Conservation (phyloP, 768 basidiomycete species). For the Sporobolomyces roseus region DNA sequence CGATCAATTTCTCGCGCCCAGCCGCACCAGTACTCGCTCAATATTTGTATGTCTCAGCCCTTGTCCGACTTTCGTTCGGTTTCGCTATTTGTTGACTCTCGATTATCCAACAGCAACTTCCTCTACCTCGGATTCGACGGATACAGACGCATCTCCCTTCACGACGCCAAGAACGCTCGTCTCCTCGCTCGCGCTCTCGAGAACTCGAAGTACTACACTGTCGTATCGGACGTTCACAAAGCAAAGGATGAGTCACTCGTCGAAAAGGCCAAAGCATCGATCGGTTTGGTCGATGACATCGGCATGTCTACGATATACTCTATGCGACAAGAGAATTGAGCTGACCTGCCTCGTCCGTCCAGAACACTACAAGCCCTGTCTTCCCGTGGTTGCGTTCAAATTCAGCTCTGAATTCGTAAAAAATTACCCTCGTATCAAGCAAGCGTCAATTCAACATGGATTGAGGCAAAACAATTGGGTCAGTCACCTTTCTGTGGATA, state of each 20-base stretch:
- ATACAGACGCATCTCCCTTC: conserved; percentile 54
- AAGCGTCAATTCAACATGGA: conserved; percentile 57
- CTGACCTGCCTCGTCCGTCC: not conserved
- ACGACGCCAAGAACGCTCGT: conserved; percentile 61
- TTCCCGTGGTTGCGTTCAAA: conserved; percentile 57
- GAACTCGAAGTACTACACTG: conserved; percentile 53
- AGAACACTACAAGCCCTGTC: conserved; percentile 54
- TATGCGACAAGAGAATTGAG: not conserved
- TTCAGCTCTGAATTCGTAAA: conserved; percentile 60
- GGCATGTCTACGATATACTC: conserved; percentile 8
- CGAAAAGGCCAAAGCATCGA: conserved; percentile 48
- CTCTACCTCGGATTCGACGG: conserved; percentile 47
- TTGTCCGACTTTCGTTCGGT: conserved; percentile 14
- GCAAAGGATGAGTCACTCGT: conserved; percentile 45
- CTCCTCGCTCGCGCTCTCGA: conserved; percentile 64
- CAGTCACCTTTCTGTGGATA: too few relatives aligned
- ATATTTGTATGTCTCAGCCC: not conserved
- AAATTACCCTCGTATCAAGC: conserved; percentile 33
- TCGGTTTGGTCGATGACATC: conserved; percentile 56
- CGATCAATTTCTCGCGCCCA: conserved; percentile 48
- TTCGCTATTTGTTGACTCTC: conserved; percentile 35
- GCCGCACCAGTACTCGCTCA: conserved; percentile 34
- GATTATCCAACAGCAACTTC: too few relatives aligned
- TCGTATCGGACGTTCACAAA: conserved; percentile 56
- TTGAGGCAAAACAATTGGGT: conserved; percentile 54